These are phyloP conservation scores for Kwoniella bestiolae DNA, from an alignment of 768 basidiomycete species.

Conservation along the genomic window DNA sequence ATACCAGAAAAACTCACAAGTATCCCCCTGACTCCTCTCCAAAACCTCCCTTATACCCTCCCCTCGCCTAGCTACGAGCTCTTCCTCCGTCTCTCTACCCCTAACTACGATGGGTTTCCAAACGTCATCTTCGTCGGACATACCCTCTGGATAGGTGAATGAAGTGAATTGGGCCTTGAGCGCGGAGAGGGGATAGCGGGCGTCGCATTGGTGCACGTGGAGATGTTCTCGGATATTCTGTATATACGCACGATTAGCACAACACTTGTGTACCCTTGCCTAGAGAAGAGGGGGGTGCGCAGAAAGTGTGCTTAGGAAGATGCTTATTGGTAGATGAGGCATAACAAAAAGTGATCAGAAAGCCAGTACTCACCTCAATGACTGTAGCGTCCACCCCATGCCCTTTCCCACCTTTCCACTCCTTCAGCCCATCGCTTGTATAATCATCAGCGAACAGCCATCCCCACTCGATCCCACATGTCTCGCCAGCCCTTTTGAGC, in stretches of 20 bases:
- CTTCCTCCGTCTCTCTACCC: constrained; percentile 36
- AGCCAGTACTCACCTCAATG: constrained; percentile 32
- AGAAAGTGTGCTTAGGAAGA: too few relatives aligned
- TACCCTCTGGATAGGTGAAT: constrained; percentile 24
- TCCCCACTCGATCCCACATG: constrained; percentile 40
- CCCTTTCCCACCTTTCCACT: constrained; percentile 14
- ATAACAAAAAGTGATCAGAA: not conserved
- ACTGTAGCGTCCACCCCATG: constrained; percentile 31
- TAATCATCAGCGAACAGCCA: constrained; percentile 22
- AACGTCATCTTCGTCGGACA: constrained; percentile 21
- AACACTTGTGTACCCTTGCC: too few relatives aligned
- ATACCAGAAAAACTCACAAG: constrained; percentile 25
- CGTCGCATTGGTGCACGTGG: constrained; percentile 36
- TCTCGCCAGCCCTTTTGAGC: constrained; percentile 30
- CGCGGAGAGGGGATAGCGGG: constrained; percentile 5
- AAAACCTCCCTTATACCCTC: constrained; percentile 28
- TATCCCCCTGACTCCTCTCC: constrained; percentile 17
- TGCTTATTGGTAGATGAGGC: too few relatives aligned
- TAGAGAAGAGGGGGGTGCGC: too few relatives aligned
- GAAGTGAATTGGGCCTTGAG: constrained; percentile 28
- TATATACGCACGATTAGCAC: not conserved
- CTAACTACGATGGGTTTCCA: constrained; percentile 26
- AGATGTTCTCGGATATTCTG: constrained; percentile 43
- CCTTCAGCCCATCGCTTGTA: not conserved
- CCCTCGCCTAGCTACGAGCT: constrained; percentile 28